Evolutionary conservation across 345 rosid genomes (phyloP), one percentile per base, ranked within the genome.

Genomic region (Hypericum androsaemum): DNA sequence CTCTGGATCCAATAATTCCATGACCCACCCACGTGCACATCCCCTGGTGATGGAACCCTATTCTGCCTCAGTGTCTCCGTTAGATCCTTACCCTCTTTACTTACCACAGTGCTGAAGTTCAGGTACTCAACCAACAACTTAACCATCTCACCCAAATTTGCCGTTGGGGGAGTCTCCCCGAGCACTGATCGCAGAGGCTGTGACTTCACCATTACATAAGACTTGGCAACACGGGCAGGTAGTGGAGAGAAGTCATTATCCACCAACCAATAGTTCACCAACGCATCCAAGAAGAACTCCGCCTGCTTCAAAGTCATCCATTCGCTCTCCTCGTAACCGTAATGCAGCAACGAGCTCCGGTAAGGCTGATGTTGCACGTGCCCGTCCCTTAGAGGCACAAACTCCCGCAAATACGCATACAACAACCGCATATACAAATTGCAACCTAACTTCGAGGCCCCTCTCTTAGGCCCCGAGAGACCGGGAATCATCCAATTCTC

Each of bases 171-270:
- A 62, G 69, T 73, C 68, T 84, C 96, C 47, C 86, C 78, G 43
- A 72, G 68, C 58, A 75, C 65, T 6, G 85, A 71, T 13, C 56
- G 59, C 37, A 79, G 74, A 8, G 78, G 80, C 44, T 74, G 60
- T 2, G 81, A 63, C 64, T 22, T 22, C 32, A 22, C 32, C 32
- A 80, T 74, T n/a, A 95, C 96, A 67, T 74, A 74, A 0, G 82
- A 80, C 66, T 81, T 84, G 68, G 78, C 74, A 39, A 71, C 52
- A 62, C 58, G 69, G 44, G 72, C 62, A 0, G 82, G 68, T 44
- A 87, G 66, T 0, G 96, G 96, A 0, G 92, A 90, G 71, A 90
- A 87, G 67, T 87, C 96, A 72, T 79, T 87, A 53, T 84, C 95
- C 66, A 84, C 83, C 65, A 90, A 69, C 98, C 98, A 90, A 64